These are phyloP conservation scores for Mycena leptocephala DNA, from an alignment of 768 basidiomycete genomes.

Conservation along the genomic window DNA sequence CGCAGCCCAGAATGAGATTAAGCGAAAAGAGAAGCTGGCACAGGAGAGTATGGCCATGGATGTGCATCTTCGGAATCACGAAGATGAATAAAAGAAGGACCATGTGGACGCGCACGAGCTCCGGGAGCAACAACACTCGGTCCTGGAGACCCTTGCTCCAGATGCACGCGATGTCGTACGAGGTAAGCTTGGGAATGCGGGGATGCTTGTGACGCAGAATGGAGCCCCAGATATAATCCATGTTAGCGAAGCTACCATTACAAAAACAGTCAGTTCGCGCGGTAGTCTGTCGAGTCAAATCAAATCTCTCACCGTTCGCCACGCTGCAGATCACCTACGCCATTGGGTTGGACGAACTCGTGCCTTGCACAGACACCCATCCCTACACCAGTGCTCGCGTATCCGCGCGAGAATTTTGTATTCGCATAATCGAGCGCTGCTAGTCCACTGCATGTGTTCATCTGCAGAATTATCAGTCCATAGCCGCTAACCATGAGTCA, in stretches of 20 bases:
- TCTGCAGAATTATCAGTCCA: neutral
- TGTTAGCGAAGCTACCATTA: conserved; percentile 15
- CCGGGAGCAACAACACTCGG: neutral
- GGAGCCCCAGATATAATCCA: neutral
- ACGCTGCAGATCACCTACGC: neutral
- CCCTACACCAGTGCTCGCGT: too few species aligned
- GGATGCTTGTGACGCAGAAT: neutral
- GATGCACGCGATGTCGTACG: neutral
- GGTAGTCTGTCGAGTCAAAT: neutral
- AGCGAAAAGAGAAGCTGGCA: neutral
- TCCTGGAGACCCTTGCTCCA: conserved; percentile 30
- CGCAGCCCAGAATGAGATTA: neutral
- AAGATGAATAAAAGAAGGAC: too few species aligned
- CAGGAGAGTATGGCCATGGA: conserved; percentile 35
- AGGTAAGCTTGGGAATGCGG: neutral
- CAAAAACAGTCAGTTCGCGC: neutral
- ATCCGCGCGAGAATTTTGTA: too few species aligned
- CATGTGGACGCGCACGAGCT: too few species aligned
- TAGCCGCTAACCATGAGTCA: conserved; percentile 28
- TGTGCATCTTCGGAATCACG: too few species aligned
- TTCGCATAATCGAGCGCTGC: too few species aligned
- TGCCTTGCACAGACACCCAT: too few species aligned
- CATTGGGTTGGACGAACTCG: too few species aligned
- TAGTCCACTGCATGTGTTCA: too few species aligned
- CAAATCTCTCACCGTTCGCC: neutral